Evolutionary conservation across 2,329 filamentous ascomycete genomes (phyloP).

Genomic region (Fusarium pseudoanthophilum): DNA sequence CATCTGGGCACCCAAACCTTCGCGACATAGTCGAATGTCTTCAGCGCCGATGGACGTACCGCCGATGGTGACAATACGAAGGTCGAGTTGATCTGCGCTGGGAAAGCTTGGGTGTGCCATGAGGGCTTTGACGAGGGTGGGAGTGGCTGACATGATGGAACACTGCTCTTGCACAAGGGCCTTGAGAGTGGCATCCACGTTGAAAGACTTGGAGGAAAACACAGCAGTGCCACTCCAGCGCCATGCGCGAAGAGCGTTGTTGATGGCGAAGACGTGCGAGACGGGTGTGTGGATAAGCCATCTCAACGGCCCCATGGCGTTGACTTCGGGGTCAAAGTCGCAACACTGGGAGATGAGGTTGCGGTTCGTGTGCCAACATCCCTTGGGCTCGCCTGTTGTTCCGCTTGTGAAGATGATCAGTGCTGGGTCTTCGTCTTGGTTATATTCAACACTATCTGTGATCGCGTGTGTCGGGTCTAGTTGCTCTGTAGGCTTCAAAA

Average conservation of each 20-base stretch:
- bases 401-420: conserved; percentile 62
- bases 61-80: conserved; percentile 50
- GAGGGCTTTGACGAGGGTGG: conserved; percentile 50
- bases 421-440: conserved; percentile 41
- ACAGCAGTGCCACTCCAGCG: conserved; percentile 49
- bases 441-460: not conserved
- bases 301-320: conserved; percentile 43
- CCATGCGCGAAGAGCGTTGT: conserved; percentile 53
- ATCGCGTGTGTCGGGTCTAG: not conserved
- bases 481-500: conserved; percentile 1
- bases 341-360: conserved; percentile 53
- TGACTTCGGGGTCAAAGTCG: conserved; percentile 51
- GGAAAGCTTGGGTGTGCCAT: conserved; percentile 47
- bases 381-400: conserved; percentile 60
- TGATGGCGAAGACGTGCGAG: conserved; percentile 54
- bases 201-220: conserved; percentile 51
- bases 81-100: conserved; percentile 39
- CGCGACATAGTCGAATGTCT: conserved; percentile 48
- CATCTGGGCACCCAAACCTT: conserved; percentile 47
- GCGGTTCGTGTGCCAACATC: conserved; percentile 54
- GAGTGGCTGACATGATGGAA: conserved; percentile 55
- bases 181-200: conserved; percentile 47
- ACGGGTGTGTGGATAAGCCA: conserved; percentile 54
- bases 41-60: conserved; percentile 47
- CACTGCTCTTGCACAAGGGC: conserved; percentile 49